Conservation (phyloP, 2,329 filamentous ascomycete species). For the Coleophoma crateriformis region DNA sequence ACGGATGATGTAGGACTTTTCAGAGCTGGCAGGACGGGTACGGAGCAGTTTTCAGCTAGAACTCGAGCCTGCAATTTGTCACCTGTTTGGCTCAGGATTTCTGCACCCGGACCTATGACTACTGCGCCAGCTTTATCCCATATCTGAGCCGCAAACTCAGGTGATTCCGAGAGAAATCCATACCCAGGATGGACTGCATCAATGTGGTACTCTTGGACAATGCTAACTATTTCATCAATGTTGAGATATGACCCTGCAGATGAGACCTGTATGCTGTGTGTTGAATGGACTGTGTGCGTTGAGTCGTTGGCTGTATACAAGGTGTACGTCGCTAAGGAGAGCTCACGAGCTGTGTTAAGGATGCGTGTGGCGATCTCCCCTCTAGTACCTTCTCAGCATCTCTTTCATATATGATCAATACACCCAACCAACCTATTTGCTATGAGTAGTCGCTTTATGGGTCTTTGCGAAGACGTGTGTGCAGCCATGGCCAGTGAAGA, state of each 20-base stretch:
- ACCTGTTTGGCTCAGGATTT: conserved; percentile 17
- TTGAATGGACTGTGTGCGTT: conserved; percentile 45
- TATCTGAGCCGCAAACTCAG: conserved; percentile 61
- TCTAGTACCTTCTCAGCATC: conserved; percentile 27
- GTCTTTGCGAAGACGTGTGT: conserved; percentile 6
- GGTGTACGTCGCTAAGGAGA: conserved; percentile 48
- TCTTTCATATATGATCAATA: neutral
- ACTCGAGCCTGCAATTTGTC: conserved; percentile 53
- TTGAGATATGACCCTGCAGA: conserved; percentile 48
- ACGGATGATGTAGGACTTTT: conserved; percentile 58
- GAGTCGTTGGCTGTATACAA: conserved; percentile 50
- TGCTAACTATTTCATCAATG: conserved; percentile 38
- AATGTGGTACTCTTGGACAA: conserved; percentile 43
- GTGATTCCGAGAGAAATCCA: conserved; percentile 66
- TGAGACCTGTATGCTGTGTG: conserved; percentile 42
- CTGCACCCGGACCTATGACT: conserved; percentile 61
- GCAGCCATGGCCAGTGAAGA: too few relatives aligned
- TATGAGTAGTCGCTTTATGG: conserved; percentile 44
- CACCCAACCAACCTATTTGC: conserved; percentile 39
- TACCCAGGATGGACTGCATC: conserved; percentile 70
- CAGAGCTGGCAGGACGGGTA: conserved; percentile 69
- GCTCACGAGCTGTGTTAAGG: conserved; percentile 52
- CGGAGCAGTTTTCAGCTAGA: conserved; percentile 57
- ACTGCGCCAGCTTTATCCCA: conserved; percentile 59
- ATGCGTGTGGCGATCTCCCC: conserved; percentile 61